Percentiles rank a stretch among this genome's conserved stretches.
These are phyloP conservation scores for Rugosomyces carneus DNA, from an alignment of 1,284 basidiomycete species.

Conservation along the genomic window DNA sequence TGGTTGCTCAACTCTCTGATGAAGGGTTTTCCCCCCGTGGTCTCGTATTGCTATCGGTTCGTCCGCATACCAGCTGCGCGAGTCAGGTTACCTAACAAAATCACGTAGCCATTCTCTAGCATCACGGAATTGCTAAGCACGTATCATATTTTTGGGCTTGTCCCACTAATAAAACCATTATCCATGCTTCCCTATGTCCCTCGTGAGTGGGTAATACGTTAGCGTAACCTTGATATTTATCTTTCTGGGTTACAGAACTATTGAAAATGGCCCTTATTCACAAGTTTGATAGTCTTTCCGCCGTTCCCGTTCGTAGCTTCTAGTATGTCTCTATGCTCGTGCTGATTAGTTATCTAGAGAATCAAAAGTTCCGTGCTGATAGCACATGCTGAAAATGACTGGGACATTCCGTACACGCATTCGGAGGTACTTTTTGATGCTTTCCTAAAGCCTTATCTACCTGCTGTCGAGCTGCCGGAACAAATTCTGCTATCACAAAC, in stretches of 20 bases:
- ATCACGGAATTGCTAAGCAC: slow-evolving; percentile 62
- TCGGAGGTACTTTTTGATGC: slow-evolving; percentile 68
- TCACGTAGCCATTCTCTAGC: slow-evolving; percentile 57
- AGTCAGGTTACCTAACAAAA: not conserved
- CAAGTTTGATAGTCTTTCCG: slow-evolving; percentile 59
- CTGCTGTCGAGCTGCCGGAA: slow-evolving; percentile 37
- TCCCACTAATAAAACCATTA: slow-evolving; percentile 70
- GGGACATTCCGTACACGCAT: slow-evolving; percentile 75
- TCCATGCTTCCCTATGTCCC: slow-evolving; percentile 64
- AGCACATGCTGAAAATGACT: slow-evolving; percentile 77
- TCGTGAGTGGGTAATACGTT: slow-evolving; percentile 41
- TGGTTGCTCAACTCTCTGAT: slow-evolving; percentile 52
- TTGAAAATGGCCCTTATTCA: slow-evolving; percentile 53
- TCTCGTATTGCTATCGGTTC: slow-evolving; percentile 60
- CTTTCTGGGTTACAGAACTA: slow-evolving; percentile 39
- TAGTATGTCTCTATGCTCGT: not conserved
- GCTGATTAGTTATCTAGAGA: slow-evolving; percentile 29
- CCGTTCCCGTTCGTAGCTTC: slow-evolving; percentile 45
- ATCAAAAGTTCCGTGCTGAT: slow-evolving; percentile 68
- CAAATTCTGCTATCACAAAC: slow-evolving; percentile 26
- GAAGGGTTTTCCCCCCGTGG: slow-evolving; percentile 53
- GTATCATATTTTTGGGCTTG: slow-evolving; percentile 62
- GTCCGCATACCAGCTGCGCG: slow-evolving; percentile 6
- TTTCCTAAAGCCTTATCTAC: slow-evolving; percentile 60
- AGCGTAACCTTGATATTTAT: not conserved